Evolutionary conservation across 257 asterid genomes (phyloP).

Genomic region (Eucommia ulmoides): DNA sequence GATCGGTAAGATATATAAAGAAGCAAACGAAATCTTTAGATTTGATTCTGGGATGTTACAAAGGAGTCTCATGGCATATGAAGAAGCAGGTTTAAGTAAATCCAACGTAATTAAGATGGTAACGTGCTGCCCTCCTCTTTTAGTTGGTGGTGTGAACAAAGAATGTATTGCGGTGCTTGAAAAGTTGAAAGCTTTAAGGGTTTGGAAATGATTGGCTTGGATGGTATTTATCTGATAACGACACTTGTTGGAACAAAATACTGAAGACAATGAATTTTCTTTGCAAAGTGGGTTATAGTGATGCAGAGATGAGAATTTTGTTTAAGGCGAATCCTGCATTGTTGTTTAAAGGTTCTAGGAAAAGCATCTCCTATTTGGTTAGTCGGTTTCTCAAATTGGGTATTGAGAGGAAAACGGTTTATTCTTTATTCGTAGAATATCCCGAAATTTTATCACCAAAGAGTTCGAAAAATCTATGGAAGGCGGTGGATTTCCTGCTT

Average conservation of each 20-base stretch:
- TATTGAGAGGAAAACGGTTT: conserved; percentile 31
- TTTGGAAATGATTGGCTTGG: neutral
- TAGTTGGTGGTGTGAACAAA: neutral
- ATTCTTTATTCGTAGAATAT: too few species aligned
- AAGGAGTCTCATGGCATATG: neutral
- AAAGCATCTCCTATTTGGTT: conserved; percentile 22
- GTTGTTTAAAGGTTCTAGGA: conserved; percentile 44
- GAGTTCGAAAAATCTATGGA: too few species aligned
- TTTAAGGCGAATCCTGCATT: conserved; percentile 30
- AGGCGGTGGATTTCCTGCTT: too few species aligned
- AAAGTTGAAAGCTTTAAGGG: neutral
- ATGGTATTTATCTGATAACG: conserved; percentile 1
- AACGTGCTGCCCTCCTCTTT: neutral
- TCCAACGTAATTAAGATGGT: neutral
- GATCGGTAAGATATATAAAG: neutral
- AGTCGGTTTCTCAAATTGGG: conserved; percentile 55
- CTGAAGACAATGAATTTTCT: conserved; percentile 29
- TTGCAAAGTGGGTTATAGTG: conserved; percentile 26
- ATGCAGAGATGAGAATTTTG: conserved; percentile 24
- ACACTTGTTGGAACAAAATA: conserved; percentile 18
- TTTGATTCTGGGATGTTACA: neutral
- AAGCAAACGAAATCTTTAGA: neutral
- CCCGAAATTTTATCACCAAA: too few species aligned
- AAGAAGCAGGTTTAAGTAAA: neutral
- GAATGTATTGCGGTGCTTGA: neutral